Evolutionary conservation across 2,329 filamentous ascomycete genomes (phyloP).

Genomic region (Tolypocladium inflatum): DNA sequence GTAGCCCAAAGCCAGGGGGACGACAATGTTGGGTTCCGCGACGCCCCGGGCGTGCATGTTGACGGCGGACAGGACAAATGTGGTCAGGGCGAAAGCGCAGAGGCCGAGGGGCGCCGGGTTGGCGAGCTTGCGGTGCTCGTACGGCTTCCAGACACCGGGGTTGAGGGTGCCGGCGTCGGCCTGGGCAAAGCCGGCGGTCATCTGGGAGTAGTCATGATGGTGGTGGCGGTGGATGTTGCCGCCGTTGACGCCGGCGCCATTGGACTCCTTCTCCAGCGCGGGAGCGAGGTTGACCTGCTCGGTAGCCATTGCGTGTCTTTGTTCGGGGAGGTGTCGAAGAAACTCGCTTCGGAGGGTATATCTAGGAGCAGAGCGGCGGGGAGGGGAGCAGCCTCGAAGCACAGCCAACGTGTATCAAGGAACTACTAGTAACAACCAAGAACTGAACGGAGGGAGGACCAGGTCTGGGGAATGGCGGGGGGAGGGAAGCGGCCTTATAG

Average conservation of each 20-base stretch:
- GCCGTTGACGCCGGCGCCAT: slow-evolving; percentile 2
- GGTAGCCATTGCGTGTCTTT: slow-evolving; percentile 3
- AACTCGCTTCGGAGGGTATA: not conserved
- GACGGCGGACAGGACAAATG: slow-evolving; percentile 67
- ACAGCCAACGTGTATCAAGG: not conserved
- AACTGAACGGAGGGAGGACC: not conserved
- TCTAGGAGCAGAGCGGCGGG: not conserved
- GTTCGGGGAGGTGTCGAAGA: not conserved
- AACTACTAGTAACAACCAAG: not conserved
- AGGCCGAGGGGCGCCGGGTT: slow-evolving; percentile 74
- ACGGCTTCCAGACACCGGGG: slow-evolving; percentile 55
- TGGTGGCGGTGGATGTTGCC: slow-evolving; percentile 11
- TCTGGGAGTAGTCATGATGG: slow-evolving; percentile 14
- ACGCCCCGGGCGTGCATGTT: slow-evolving; percentile 59
- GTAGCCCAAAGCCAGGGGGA: slow-evolving; percentile 63
- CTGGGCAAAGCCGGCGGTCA: slow-evolving; percentile 14
- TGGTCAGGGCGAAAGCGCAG: slow-evolving; percentile 71
- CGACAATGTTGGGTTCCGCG: slow-evolving; percentile 52
- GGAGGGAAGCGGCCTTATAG: not conserved
- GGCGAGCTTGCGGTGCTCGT: slow-evolving; percentile 62
- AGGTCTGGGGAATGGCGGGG: not conserved
- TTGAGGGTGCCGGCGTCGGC: slow-evolving; percentile 68
- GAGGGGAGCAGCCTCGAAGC: not conserved
- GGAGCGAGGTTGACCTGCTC: slow-evolving; percentile 5
- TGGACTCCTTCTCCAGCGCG: slow-evolving; percentile 9